Evolutionary conservation across 805 yeast genomes (phyloP), one percentile per base, ranked within the genome.

Genomic region (Hanseniaspora meyeri): DNA sequence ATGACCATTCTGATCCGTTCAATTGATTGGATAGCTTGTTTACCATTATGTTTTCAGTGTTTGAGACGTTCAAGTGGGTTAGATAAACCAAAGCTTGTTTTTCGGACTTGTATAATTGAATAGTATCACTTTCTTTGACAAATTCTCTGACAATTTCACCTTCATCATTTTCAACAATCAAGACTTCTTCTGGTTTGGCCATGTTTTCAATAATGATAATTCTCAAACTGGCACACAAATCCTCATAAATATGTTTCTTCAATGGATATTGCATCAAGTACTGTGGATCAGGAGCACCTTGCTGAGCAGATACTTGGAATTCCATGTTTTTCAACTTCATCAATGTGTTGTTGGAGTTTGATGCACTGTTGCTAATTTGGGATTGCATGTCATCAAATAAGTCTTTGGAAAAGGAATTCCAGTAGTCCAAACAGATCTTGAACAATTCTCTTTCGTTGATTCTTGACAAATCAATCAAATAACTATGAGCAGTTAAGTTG

Each of bases 91-190:
- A 75, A 14, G 89, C 95, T 70, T 93, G 97, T 70, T 97, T 83
- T 87, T 90, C 87, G 34, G 91, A 82, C 72, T 93, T 91, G 75
- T 93, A 93, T 60, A 93, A 76, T 62, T 89, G 95, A 65, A 93
- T 93, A 11, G 99, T 93, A 68, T 93, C 99, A 67, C 93, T 85
- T 71, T 93, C 99, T 66, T 87, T 88, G 57, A 91, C 96, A 61
- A 91, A 90, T 66, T 91, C 97, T 66, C 99, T 81, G 47, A 93
- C 98, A 69, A 93, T 91, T 73, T 93, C 98, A 63, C 98, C 98
- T 72, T 93, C 99, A 71, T 93, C 99, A 68, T 91, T 91, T 70
- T 93, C 97, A 51, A 90, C 97, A 72, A 93, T 81, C 57, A 93
- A 77, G 56, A 93, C 98, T 72, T 93, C 99, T 70, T 93, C 98